These are phyloP conservation scores for Rhizopogon vinicolor DNA, from an alignment of 768 basidiomycete species.

Conservation along the genomic window DNA sequence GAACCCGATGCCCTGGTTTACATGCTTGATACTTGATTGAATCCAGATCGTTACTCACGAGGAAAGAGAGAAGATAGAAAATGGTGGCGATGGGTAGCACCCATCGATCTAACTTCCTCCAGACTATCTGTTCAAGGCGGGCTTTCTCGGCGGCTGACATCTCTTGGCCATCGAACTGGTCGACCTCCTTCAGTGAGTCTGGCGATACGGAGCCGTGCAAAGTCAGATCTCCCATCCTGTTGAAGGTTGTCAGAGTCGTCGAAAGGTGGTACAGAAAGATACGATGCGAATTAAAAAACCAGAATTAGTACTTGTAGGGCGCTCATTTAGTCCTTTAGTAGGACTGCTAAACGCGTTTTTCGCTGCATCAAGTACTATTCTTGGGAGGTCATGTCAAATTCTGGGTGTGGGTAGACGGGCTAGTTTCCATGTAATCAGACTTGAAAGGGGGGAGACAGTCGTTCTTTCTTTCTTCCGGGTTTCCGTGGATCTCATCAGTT, in stretches of 20 bases:
- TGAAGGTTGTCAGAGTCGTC: background rate
- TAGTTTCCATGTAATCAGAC: too few species aligned
- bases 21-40: background rate
- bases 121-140: slow-evolving; percentile 35
- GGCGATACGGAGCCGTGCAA: background rate
- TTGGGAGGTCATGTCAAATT: too few species aligned
- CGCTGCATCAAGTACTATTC: background rate
- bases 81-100: slow-evolving; percentile 45
- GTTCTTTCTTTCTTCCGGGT: too few species aligned
- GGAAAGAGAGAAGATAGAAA: slow-evolving; percentile 49
- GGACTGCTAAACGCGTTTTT: background rate
- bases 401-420: too few species aligned
- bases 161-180: slow-evolving; percentile 2
- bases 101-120: slow-evolving; percentile 46
- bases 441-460: too few species aligned
- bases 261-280: background rate
- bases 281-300: background rate
- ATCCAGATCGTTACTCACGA: slow-evolving; percentile 31
- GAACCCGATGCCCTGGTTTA: background rate
- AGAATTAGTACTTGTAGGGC: background rate
- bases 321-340: background rate
- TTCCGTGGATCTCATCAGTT: too few species aligned
- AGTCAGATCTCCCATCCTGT: slow-evolving; percentile 4
- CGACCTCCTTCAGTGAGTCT: slow-evolving; percentile 6
- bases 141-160: slow-evolving; percentile 11